Percentiles rank a stretch among this genome's conserved stretches.
Conservation (phyloP, 345 rosid species). For the Excoecaria cochinchinensis region DNA sequence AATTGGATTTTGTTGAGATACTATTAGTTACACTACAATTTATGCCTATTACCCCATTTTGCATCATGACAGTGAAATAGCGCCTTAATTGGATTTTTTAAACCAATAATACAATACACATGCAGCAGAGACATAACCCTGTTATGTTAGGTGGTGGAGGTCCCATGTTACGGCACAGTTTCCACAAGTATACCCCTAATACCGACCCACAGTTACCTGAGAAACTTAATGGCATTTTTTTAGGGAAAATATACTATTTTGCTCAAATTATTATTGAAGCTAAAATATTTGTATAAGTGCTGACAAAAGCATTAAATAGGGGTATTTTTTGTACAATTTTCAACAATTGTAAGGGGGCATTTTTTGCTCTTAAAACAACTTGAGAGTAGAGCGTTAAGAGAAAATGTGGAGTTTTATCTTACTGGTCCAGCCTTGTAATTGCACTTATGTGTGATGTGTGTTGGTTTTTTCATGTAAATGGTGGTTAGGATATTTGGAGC, state of each 20-base stretch:
- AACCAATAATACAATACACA: slow-evolving; percentile 21
- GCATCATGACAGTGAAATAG: neutral
- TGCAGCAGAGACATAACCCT: slow-evolving; percentile 8
- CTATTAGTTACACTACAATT: neutral
- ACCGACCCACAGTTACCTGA: slow-evolving; percentile 1
- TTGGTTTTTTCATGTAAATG: neutral
- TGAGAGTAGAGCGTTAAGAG: no score
- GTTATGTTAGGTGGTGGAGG: slow-evolving; percentile 20
- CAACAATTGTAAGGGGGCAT: no score
- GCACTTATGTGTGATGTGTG: neutral
- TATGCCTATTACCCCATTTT: no score
- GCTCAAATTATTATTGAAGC: no score
- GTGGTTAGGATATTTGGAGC: neutral
- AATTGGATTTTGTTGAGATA: neutral
- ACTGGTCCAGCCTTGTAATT: neutral
- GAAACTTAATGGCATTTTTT: slow-evolving; percentile 2
- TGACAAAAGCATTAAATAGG: no score
- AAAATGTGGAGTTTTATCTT: slow-evolving; percentile 2
- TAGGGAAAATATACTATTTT: no score
- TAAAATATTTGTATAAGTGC: no score
- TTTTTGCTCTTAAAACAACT: no score
- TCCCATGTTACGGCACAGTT: slow-evolving; percentile 21
- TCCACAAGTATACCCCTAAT: no score
- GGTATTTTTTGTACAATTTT: no score
- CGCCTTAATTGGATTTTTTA: slow-evolving; percentile 19